These are phyloP conservation scores for Paracoccidioides brasiliensis DNA, from an alignment of 2,329 filamentous ascomycete genomes.

Conservation along the genomic window DNA sequence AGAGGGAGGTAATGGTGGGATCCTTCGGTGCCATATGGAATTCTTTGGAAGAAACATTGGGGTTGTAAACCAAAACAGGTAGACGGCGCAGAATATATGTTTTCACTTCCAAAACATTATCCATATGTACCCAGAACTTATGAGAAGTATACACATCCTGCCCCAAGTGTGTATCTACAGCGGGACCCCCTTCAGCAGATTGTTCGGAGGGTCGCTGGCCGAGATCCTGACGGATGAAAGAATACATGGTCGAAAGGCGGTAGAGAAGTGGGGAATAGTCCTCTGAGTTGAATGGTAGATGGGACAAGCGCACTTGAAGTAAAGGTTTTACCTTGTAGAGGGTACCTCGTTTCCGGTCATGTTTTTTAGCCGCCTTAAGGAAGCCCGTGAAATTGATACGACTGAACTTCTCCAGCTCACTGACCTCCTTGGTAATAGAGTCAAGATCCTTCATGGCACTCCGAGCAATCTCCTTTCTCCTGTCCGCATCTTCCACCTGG, in stretches of 20 bases:
- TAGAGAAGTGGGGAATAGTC: conserved; percentile 83
- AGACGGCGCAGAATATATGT: conserved; percentile 84
- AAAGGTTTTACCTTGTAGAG: conserved; percentile 82
- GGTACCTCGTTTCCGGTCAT: conserved; percentile 81
- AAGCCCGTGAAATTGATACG: conserved; percentile 96
- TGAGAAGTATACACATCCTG: conserved; percentile 66
- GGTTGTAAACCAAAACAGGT: conserved; percentile 85
- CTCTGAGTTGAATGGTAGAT: conserved; percentile 88
- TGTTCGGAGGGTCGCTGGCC: conserved; percentile 33
- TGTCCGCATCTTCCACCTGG: conserved; percentile 28
- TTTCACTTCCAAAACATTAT: conserved; percentile 94
- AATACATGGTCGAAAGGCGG: conserved; percentile 86
- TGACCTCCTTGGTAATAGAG: conserved; percentile 60
- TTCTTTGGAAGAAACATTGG: conserved; percentile 62
- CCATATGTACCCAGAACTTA: conserved; percentile 94
- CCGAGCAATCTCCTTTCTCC: conserved; percentile 42
- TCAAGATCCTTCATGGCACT: conserved; percentile 72
- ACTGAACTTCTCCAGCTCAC: conserved; percentile 88
- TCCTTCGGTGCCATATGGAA: conserved; percentile 65
- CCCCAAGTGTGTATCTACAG: conserved; percentile 34
- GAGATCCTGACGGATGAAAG: conserved; percentile 74
- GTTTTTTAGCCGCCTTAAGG: conserved; percentile 97
- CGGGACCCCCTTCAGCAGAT: conserved; percentile 33
- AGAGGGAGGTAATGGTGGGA: conserved; percentile 85
- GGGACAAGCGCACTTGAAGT: conserved; percentile 78